Percentiles rank a stretch among this genome's conserved stretches.
Evolutionary conservation across 2,329 filamentous ascomycete genomes (phyloP).

Genomic region (Thelonectria rubi): DNA sequence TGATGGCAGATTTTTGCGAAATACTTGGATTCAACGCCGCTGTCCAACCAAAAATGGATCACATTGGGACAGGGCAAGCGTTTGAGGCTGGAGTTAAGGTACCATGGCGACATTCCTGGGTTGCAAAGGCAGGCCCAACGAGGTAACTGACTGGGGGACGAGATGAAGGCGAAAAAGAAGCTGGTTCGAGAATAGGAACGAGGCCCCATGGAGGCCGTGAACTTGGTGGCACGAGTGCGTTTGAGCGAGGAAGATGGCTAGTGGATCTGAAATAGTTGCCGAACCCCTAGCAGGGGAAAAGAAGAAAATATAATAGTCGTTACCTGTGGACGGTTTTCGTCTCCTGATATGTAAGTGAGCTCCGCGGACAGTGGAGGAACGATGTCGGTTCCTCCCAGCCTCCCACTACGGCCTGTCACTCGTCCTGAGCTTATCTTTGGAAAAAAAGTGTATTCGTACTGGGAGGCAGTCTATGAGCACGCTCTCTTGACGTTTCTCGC

Average conservation of each 20-base stretch:
- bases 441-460: too few relatives aligned
- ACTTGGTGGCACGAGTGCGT: constrained; percentile 16
- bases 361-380: too few relatives aligned
- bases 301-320: constrained; percentile 17
- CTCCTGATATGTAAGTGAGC: not conserved
- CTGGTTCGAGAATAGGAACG: constrained; percentile 13
- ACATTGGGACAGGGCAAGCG: constrained; percentile 39
- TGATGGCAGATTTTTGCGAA: constrained; percentile 26
- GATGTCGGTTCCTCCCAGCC: too few relatives aligned
- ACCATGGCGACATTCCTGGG: constrained; percentile 29
- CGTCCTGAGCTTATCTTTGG: too few relatives aligned
- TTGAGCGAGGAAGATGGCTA: constrained; percentile 22
- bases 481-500: too few relatives aligned
- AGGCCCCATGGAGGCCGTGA: constrained; percentile 11
- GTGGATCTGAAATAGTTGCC: constrained; percentile 16
- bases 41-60: constrained; percentile 30
- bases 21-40: constrained; percentile 37
- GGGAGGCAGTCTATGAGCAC: too few relatives aligned
- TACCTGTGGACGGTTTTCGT: not conserved
- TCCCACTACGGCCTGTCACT: too few relatives aligned
- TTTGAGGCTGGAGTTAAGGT: constrained; percentile 42
- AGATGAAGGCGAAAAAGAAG: constrained; percentile 18
- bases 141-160: constrained; percentile 20
- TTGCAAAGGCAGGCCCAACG: constrained; percentile 20
- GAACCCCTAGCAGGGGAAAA: constrained; percentile 10